These are phyloP conservation scores for Solanum ossicruentum DNA, from an alignment of 257 asterid genomes.

Conservation along the genomic window DNA sequence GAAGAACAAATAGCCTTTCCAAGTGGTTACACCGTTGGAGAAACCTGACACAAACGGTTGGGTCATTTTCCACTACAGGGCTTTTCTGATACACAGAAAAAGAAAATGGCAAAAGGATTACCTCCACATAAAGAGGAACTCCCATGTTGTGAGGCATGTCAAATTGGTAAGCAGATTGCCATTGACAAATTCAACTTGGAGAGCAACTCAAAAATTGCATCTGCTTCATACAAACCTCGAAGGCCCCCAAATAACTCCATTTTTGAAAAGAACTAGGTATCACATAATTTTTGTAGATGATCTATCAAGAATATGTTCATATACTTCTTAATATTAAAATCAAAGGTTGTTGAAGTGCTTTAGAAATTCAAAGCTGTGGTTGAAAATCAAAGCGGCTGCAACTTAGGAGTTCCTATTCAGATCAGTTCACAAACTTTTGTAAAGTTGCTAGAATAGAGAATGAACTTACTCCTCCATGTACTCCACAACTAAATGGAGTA, in stretches of 20 bases:
- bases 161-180: background rate
- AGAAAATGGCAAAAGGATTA: background rate
- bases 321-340: background rate
- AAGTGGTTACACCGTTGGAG: background rate
- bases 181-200: background rate
- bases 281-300: constrained; percentile 1
- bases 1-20: background rate
- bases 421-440: background rate
- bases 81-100: background rate
- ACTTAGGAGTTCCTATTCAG: no score
- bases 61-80: background rate
- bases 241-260: background rate
- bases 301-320: background rate
- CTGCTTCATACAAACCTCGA: background rate
- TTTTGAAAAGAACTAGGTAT: background rate
- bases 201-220: background rate
- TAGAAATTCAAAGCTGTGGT: no score
- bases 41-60: background rate
- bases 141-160: background rate
- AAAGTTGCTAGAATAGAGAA: background rate
- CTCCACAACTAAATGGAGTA: constrained; percentile 6
- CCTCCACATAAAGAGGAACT: background rate
- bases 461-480: background rate
- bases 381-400: no score
- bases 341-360: background rate